phyloP scores from a whole-genome alignment of 2,329 filamentous ascomycete species.

The Colletotrichum filicis region DNA sequence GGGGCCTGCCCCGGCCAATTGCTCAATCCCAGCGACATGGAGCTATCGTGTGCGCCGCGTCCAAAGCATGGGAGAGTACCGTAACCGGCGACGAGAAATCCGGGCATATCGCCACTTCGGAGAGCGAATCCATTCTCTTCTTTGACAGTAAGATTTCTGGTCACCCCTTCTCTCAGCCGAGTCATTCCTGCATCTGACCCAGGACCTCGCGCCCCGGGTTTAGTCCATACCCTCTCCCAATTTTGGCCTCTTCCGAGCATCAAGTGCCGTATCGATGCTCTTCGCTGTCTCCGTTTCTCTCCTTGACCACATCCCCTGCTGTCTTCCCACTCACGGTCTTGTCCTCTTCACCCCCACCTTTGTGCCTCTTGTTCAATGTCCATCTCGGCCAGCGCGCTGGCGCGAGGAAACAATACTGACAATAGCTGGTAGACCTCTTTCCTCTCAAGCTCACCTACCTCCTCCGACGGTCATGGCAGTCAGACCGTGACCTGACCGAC shows the following conservation, averaged over 20 bases:
- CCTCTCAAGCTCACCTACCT: constrained; percentile 75
- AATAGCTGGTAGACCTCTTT: constrained; percentile 74
- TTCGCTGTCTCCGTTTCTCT: too few relatives aligned
- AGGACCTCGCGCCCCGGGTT: too few relatives aligned
- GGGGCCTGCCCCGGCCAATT: constrained; percentile 8
- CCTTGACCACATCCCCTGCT: background rate
- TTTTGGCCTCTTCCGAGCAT: background rate
- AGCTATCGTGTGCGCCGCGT: background rate
- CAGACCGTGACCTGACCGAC: constrained; percentile 60
- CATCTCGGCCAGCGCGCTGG: background rate
- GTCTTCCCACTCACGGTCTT: background rate
- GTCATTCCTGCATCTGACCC: background rate
- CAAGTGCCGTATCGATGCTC: background rate
- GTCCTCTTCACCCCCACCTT: background rate
- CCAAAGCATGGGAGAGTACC: constrained; percentile 54
- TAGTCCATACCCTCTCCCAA: background rate
- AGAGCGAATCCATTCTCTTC: constrained; percentile 87
- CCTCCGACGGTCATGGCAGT: constrained; percentile 58
- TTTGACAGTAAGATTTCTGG: constrained; percentile 76
- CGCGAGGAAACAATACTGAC: background rate
- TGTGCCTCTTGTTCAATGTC: background rate
- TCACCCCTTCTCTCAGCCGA: background rate
- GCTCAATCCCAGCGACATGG: constrained; percentile 7
- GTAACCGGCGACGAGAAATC: constrained; percentile 71
- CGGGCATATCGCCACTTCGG: constrained; percentile 82